These are phyloP conservation scores for Coemansia sp. DNA, from an alignment of 192 early-diverging fungal genomes.

Conservation along the genomic window DNA sequence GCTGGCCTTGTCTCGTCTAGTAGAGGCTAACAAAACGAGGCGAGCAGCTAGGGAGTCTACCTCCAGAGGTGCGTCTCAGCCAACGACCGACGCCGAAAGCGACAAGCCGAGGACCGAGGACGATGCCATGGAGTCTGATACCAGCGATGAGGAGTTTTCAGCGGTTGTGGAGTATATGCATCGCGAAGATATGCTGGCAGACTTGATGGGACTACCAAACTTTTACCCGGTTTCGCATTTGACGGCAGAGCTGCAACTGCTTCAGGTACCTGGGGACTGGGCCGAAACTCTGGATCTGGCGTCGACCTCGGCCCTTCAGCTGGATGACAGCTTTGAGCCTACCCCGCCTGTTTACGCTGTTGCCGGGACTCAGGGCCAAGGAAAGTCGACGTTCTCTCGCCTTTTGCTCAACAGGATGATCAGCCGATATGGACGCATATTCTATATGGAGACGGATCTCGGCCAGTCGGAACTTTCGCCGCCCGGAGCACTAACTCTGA, in stretches of 20 bases:
- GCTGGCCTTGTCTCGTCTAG: conserved; percentile 5
- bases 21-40: conserved; percentile 9
- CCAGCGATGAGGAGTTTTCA: conserved; percentile 5
- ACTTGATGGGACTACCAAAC: conserved; percentile 12
- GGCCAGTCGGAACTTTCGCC: conserved; percentile 91
- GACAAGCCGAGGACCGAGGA: conserved; percentile 8
- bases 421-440: conserved; percentile 63
- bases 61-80: background rate
- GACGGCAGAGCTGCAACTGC: conserved; percentile 34
- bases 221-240: conserved; percentile 25
- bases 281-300: conserved; percentile 25
- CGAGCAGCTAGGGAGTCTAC: background rate
- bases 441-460: conserved; percentile 88
- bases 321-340: conserved; percentile 35
- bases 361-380: conserved; percentile 77
- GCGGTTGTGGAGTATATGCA: conserved; percentile 11
- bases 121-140: conserved; percentile 7
- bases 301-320: conserved; percentile 17
- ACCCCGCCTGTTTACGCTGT: conserved; percentile 59
- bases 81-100: conserved; percentile 2
- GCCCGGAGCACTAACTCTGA: conserved; percentile 75
- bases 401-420: conserved; percentile 76
- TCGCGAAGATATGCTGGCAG: conserved; percentile 5
- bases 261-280: conserved; percentile 45
- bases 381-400: conserved; percentile 88